Percentiles rank a stretch among this genome's conserved stretches.
Evolutionary conservation across 495 filamentous ascomycete genomes (phyloP).

Genomic region (Hyaloscypha hepaticicola): DNA sequence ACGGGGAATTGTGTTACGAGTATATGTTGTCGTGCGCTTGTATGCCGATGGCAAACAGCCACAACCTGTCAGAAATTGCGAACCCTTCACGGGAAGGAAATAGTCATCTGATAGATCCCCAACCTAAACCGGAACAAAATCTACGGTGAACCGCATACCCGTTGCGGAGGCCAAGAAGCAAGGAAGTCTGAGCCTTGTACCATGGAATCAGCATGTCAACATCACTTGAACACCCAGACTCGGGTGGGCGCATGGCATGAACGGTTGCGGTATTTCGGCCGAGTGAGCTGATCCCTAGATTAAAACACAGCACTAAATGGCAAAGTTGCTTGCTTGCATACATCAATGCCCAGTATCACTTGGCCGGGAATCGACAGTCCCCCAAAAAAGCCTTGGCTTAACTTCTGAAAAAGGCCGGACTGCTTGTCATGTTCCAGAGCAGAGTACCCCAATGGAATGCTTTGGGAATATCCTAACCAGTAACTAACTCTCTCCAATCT

Average conservation of each 20-base stretch:
- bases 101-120: neutral
- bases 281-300: neutral
- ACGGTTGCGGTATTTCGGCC: neutral
- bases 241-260: neutral
- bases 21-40: neutral
- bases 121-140: neutral
- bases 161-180: neutral
- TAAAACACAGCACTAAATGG: neutral
- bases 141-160: neutral
- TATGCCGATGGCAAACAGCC: neutral
- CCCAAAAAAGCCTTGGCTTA: no score
- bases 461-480: no score
- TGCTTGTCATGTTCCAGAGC: no score
- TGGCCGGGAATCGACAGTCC: no score
- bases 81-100: neutral
- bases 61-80: neutral
- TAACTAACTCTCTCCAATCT: no score
- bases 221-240: neutral
- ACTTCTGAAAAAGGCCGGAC: no score
- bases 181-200: neutral
- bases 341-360: no score
- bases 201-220: neutral
- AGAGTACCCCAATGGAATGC: no score
- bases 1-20: neutral
- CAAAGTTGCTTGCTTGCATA: no score